Evolutionary conservation across 2,329 filamentous ascomycete genomes (phyloP), one percentile per base, ranked within the genome.

Genomic region (Sclerotinia borealis): DNA sequence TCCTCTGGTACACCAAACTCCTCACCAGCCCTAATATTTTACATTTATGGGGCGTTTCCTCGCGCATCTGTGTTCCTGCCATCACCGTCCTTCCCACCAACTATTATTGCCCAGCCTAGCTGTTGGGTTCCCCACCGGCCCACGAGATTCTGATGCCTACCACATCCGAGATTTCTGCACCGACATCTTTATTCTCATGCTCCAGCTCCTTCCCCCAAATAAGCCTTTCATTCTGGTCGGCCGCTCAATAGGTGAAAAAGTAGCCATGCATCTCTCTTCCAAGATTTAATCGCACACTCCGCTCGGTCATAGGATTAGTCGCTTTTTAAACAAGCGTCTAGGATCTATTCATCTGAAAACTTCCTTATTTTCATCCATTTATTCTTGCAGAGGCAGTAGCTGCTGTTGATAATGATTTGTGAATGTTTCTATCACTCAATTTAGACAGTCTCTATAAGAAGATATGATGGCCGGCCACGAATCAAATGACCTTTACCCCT

Each of bases 161-260:
- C 73, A 74, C 49, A 75, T 73, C 54, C n/a, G 47, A 2, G 49
- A 64, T 25, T 65, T 75, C 8, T 69, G 72, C 25, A 25, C 45
- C 1, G 67, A 70, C 17, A 67, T 72, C 9, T 64, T 71, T 17
- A 55, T 60, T 3, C 65, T 74, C 3, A 59, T 77, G 22, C 50
- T 63, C 0, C 41, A 64, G 17, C 50, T 70, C 6, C 34, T 34
- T 15, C 27, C 68, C 27, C 27, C 69, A 7, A 19, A 31, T 43
- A 37, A 47, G 3, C 68, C 71, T 1, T 70, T 76, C 43, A 65
- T 77, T 25, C 66, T 77, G 3, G 63, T 77, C 43, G 75, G 75
- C 2, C 74, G 77, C 65, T 77, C 75, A 0, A 78, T 78, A 76
- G 76, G 77, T 4, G 76, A 72, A 19, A 78, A 78, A 59, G 73